A percentile compares a stretch with the other conserved stretches of the same genome.
phyloP scores from a whole-genome alignment of 768 basidiomycete genomes.

The Suillus plorans region DNA sequence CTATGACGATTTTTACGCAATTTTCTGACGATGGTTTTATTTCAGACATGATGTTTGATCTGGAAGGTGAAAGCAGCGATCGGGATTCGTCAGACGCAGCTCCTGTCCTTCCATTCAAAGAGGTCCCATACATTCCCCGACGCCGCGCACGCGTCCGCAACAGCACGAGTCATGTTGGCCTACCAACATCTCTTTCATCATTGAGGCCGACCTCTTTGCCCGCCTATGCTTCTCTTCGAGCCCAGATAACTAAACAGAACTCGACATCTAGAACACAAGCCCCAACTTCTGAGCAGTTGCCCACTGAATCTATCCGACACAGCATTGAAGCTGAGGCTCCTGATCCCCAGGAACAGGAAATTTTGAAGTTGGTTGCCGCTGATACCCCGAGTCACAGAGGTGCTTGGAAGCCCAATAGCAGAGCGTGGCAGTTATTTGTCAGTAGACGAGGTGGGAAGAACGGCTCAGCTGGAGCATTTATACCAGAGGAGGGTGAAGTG shows the following conservation, averaged over 20 bases:
- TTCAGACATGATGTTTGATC: slow-evolving; percentile 66
- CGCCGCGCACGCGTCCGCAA: slow-evolving; percentile 26
- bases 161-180: slow-evolving; percentile 34
- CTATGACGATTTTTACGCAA: not conserved
- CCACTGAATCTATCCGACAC: slow-evolving; percentile 11
- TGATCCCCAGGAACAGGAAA: slow-evolving; percentile 49
- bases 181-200: slow-evolving; percentile 57
- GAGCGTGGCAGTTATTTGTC: slow-evolving; percentile 63
- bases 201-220: slow-evolving; percentile 74
- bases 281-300: slow-evolving; percentile 5
- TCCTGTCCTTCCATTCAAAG: slow-evolving; percentile 37
- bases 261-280: not conserved
- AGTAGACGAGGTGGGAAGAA: slow-evolving; percentile 29
- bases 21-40: slow-evolving; percentile 7
- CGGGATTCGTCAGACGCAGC: slow-evolving; percentile 33
- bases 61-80: slow-evolving; percentile 53
- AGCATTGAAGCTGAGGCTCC: slow-evolving; percentile 13
- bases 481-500: slow-evolving; percentile 38
- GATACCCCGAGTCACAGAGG: slow-evolving; percentile 68
- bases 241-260: slow-evolving; percentile 8
- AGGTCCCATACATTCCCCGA: slow-evolving; percentile 24
- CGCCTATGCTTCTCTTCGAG: slow-evolving; percentile 55
- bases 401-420: slow-evolving; percentile 65
- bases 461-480: slow-evolving; percentile 28
- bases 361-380: slow-evolving; percentile 65